Conservation (phyloP, 495 filamentous ascomycete genomes). For the Beverwykella pulmonaria region DNA sequence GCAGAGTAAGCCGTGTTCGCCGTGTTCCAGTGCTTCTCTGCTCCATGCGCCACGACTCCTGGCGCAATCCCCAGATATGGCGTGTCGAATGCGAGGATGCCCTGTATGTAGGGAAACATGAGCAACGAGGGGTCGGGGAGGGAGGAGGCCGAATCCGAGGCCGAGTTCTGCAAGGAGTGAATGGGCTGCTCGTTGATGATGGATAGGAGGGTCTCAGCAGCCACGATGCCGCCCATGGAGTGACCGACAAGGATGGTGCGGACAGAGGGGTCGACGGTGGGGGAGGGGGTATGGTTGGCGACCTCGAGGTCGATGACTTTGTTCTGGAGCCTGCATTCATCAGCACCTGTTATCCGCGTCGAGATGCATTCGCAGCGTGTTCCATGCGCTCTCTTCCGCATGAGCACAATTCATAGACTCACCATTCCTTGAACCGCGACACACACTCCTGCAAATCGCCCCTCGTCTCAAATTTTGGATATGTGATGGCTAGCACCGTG, state of each 20-base stretch:
- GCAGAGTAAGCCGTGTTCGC: slow-evolving; percentile 70
- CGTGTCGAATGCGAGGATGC: slow-evolving; percentile 92
- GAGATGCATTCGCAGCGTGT: not conserved
- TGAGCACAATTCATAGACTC: slow-evolving; percentile 8
- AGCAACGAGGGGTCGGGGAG: slow-evolving; percentile 47
- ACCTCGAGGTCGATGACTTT: slow-evolving; percentile 96
- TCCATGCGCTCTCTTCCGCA: not conserved
- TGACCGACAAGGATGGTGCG: slow-evolving; percentile 85
- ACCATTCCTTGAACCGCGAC: slow-evolving; percentile 83
- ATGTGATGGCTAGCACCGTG: slow-evolving; percentile 68
- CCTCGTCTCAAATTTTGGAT: slow-evolving; percentile 89
- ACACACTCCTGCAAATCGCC: slow-evolving; percentile 85
- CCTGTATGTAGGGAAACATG: slow-evolving; percentile 76
- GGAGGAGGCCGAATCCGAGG: slow-evolving; percentile 24
- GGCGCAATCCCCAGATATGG: slow-evolving; percentile 90
- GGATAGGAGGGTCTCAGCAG: slow-evolving; percentile 78
- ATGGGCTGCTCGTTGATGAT: slow-evolving; percentile 71
- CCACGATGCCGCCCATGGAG: slow-evolving; percentile 95
- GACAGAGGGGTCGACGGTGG: slow-evolving; percentile 86
- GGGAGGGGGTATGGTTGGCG: slow-evolving; percentile 74
- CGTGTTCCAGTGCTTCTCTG: slow-evolving; percentile 79
- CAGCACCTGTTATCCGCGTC: not conserved
- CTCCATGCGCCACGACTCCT: slow-evolving; percentile 83
- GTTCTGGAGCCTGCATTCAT: slow-evolving; percentile 71
- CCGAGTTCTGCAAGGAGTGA: slow-evolving; percentile 37